Base-by-base conservation (phyloP, 179 eudicot genomes). In the Sideroxylon spinosum region DNA sequence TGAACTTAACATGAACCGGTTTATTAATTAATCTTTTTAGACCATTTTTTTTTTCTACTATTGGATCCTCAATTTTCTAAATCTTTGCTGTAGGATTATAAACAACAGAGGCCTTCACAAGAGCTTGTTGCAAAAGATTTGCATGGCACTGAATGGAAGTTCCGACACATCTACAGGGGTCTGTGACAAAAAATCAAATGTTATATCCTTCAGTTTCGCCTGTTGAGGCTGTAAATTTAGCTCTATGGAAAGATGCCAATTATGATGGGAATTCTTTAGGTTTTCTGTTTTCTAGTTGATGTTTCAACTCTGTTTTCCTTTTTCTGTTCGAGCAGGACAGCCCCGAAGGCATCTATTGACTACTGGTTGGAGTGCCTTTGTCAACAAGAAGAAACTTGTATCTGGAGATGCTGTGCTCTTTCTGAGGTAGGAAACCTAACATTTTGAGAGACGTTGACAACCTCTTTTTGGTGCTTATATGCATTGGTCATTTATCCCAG, bases 361-460 rank as follows among this genome's bases (percentile, higher is more conserved):
- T 10, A 95, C 99, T n/a, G 99, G 99, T 16, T 95, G 99, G 99
- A 95, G 99, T 86, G 98, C 98, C 29, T 95, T 95, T 84, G 95
- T 95, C 78, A 95, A 92, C 79, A 95, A 90, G 86, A 95, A 95
- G 86, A 95, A 91, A 87, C 94, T 95, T 16, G 92, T 91, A 14
- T 93, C 91, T 81, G 99, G 99, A 74, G 99, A 95, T 84, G 99
- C 98, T 2, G 99, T 95, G 78, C 99, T 95, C 63, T 95, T 95
- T 84, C 88, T 95, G 49, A 95, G 97, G 98, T 93, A 73, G 25
- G 49, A 20, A 26, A 16, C 19, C 22, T 16, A 26, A 71, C 44
- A 53, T 56, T 29, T 57, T 13, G 48, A 49, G 1, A 64, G 68
- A 46, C 37, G 65, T 52, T 25, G 11, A 60, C 29, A 52, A 28